Base-by-base conservation (phyloP, 345 rosid genomes). In the Lumnitzera littorea region DNA sequence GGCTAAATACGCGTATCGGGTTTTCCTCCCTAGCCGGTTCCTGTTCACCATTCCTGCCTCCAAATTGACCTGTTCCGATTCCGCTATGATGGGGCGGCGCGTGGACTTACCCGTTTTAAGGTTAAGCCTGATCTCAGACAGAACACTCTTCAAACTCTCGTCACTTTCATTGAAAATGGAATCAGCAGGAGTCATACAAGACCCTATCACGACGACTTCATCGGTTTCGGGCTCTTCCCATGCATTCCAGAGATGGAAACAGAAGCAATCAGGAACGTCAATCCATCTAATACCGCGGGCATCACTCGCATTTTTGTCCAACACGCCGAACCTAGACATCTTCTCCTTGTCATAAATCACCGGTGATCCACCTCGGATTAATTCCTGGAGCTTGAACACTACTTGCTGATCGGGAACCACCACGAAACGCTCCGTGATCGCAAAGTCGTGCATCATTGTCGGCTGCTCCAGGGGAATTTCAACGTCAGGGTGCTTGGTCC, bases 1-100 rank as follows among this genome's bases (percentile, higher is more conserved):
- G 4, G 99, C 99, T 12, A 92, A 67, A 63, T 86, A 92, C 1
- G 91, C 97, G 53, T 60, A 87, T 56, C 58, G 88, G 67, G 95
- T 82, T 66, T 78, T 82, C 25, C 97, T 75, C 15, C 99, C 99
- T 0, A 92, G 80, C 43, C 16, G 51, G 78, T 89, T 85, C 11
- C 87, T 73, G 77, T 92, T 89, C 58, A 92, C 99, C 99, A 92
- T 92, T 54, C 99, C 99, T 2, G 99, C 97, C 65, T 92, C 99
- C 15, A 92, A 76, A 66, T 92, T 92, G 56, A 92, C 74, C 50
- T 89, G 96, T 23, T 67, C 80, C 0, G 81, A 60, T 54, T 78
- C 85, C 10, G 81, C 52, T 43, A 87, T 77, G 59, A 92, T 77
- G 0, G 81, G 76, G 52, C 84, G 80, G 61, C 91, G 83, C 24